These are phyloP conservation scores for Kwoniella dendrophila DNA, from an alignment of 768 basidiomycete species.

Conservation along the genomic window DNA sequence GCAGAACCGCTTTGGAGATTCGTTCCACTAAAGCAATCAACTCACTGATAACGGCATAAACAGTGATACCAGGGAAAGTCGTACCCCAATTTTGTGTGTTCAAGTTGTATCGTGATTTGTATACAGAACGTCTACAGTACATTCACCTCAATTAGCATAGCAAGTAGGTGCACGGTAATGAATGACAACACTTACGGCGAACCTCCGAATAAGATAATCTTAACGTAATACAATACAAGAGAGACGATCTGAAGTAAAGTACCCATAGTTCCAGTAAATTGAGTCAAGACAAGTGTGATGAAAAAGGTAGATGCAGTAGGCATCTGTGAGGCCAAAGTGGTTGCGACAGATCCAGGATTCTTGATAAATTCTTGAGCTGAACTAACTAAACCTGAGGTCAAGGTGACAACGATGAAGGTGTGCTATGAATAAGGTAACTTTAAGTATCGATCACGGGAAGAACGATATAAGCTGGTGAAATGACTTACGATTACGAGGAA, in stretches of 20 bases:
- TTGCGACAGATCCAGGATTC: conserved; percentile 71
- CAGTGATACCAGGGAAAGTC: conserved; percentile 67
- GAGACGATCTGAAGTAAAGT: conserved; percentile 78
- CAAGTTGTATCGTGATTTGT: conserved; percentile 75
- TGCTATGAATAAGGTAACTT: conserved; percentile 62
- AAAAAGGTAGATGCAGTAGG: conserved; percentile 60
- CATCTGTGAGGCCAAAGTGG: conserved; percentile 72
- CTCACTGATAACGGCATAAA: conserved; percentile 80
- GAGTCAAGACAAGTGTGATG: conserved; percentile 61
- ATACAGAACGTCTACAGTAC: conserved; percentile 62
- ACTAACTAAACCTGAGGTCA: conserved; percentile 78
- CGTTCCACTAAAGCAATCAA: too few species aligned
- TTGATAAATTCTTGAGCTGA: conserved; percentile 67
- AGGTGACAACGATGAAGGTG: conserved; percentile 86
- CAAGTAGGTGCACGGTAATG: not conserved
- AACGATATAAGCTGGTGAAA: not conserved
- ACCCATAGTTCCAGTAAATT: conserved; percentile 71
- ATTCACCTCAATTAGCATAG: conserved; percentile 60
- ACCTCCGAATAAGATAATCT: conserved; percentile 79
- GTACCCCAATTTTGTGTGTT: conserved; percentile 75
- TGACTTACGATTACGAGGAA: conserved; percentile 86
- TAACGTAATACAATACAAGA: conserved; percentile 84
- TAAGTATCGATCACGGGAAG: not conserved
- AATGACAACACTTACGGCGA: conserved; percentile 58
- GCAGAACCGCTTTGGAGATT: too few species aligned